These are phyloP conservation scores for Verbena officinalis DNA, from an alignment of 257 asterid genomes.

Conservation along the genomic window DNA sequence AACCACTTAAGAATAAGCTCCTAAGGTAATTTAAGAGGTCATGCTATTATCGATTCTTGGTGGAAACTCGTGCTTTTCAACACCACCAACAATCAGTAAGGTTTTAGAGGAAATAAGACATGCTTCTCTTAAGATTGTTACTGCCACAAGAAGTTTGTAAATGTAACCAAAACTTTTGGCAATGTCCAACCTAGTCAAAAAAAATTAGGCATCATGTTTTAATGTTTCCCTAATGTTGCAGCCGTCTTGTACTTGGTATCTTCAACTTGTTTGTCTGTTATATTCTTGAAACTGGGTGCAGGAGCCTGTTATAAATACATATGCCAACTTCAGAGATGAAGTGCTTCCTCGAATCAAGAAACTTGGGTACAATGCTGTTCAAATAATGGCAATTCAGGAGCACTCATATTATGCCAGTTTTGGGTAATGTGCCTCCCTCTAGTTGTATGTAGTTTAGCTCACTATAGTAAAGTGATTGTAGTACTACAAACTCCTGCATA, in stretches of 20 bases:
- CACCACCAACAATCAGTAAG: conserved; percentile 13
- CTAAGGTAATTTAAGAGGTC: neutral
- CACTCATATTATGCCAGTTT: conserved; percentile 99
- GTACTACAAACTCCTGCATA: conserved; percentile 14
- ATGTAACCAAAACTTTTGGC: neutral
- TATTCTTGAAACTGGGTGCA: conserved; percentile 40
- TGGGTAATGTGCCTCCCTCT: conserved; percentile 59
- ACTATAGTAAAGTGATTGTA: neutral
- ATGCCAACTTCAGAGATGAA: conserved; percentile 88
- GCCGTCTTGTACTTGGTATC: too few species aligned
- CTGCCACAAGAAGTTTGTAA: conserved; percentile 14
- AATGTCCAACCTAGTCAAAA: too few species aligned
- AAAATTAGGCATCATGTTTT: too few species aligned
- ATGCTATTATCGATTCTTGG: conserved; percentile 13
- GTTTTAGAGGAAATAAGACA: conserved; percentile 2
- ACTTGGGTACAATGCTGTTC: conserved; percentile 98
- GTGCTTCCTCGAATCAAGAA: conserved; percentile 96
- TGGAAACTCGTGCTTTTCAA: conserved; percentile 14
- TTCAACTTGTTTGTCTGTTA: too few species aligned
- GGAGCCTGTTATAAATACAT: conserved; percentile 93
- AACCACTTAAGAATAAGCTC: too few species aligned
- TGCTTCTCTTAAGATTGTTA: conserved; percentile 14
- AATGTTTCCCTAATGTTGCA: too few species aligned
- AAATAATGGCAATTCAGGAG: conserved; percentile 99
- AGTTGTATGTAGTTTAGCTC: conserved; percentile 21